These are phyloP conservation scores for Coffea humblotiana DNA, from an alignment of 305 asterid species.

Conservation along the genomic window DNA sequence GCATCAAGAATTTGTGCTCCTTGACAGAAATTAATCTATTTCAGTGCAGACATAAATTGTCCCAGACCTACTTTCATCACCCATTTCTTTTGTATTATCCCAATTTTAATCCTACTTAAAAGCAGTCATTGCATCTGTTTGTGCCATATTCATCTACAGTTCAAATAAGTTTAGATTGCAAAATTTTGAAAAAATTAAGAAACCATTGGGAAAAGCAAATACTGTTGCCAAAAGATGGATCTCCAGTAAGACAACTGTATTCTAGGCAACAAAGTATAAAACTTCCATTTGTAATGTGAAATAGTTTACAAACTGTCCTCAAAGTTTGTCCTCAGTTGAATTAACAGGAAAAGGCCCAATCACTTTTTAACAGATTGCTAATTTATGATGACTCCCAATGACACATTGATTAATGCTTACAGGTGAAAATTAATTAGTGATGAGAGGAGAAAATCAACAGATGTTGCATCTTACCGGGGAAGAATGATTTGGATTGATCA, in stretches of 20 bases:
- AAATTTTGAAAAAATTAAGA: not conserved
- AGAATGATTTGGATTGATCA: conserved; percentile 35
- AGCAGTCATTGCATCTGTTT: not conserved
- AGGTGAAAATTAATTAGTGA: not conserved
- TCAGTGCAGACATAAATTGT: not conserved
- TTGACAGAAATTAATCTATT: not conserved
- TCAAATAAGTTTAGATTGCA: not conserved
- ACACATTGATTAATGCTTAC: not conserved
- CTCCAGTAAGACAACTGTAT: not conserved
- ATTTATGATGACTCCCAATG: not conserved
- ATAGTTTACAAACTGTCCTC: not conserved
- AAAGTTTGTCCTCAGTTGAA: not conserved
- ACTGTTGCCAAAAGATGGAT: too few relatives aligned
- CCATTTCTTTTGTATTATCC: not conserved
- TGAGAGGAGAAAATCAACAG: not conserved
- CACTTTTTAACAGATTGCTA: not conserved
- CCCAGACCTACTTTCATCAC: not conserved
- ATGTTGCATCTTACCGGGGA: conserved; percentile 41
- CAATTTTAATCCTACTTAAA: not conserved
- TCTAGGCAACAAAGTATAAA: not conserved
- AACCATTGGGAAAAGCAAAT: not conserved
- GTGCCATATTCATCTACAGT: not conserved
- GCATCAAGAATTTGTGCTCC: not conserved
- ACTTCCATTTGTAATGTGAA: not conserved
- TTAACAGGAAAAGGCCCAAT: not conserved